phyloP scores from a whole-genome alignment of 1,284 basidiomycete genomes.

The Cutaneotrichosporon curvatum region DNA sequence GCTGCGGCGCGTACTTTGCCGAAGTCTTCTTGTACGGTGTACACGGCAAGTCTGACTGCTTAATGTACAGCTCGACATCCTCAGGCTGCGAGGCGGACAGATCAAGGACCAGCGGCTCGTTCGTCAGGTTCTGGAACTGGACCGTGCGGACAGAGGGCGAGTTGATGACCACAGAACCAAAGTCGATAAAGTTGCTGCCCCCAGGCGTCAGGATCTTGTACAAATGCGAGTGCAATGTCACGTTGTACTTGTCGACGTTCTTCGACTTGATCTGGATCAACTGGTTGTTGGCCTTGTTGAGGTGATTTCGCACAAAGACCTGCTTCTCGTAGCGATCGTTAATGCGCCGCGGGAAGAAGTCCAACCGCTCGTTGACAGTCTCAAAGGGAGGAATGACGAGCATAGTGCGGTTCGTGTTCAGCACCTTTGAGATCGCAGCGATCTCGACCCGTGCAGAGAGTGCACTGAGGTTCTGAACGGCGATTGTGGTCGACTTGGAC shows the following conservation, averaged over 20 bases:
- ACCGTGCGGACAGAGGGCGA: constrained; percentile 48
- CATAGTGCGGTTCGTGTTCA: constrained; percentile 49
- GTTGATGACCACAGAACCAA: constrained; percentile 51
- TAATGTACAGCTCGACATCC: constrained; percentile 49
- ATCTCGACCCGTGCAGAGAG: constrained; percentile 49
- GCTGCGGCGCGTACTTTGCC: not conserved
- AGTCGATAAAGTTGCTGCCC: constrained; percentile 51
- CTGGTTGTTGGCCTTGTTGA: constrained; percentile 45
- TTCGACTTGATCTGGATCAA: constrained; percentile 48
- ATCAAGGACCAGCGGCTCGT: constrained; percentile 43
- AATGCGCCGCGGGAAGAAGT: constrained; percentile 50
- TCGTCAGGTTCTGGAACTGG: constrained; percentile 47
- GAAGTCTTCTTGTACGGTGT: constrained; percentile 1
- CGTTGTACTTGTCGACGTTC: constrained; percentile 50
- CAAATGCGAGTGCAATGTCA: constrained; percentile 51
- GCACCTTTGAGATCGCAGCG: constrained; percentile 50
- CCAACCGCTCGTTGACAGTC: constrained; percentile 48
- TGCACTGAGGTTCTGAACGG: constrained; percentile 47
- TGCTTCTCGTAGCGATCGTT: constrained; percentile 51
- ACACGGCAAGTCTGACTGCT: constrained; percentile 28
- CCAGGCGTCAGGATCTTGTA: constrained; percentile 51
- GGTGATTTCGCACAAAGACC: constrained; percentile 46
- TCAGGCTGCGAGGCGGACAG: constrained; percentile 50
- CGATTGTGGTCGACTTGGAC: constrained; percentile 44
- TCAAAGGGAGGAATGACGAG: constrained; percentile 49